Conservation (phyloP, 139 green algal species). For the Eudorina sp. region DNA sequence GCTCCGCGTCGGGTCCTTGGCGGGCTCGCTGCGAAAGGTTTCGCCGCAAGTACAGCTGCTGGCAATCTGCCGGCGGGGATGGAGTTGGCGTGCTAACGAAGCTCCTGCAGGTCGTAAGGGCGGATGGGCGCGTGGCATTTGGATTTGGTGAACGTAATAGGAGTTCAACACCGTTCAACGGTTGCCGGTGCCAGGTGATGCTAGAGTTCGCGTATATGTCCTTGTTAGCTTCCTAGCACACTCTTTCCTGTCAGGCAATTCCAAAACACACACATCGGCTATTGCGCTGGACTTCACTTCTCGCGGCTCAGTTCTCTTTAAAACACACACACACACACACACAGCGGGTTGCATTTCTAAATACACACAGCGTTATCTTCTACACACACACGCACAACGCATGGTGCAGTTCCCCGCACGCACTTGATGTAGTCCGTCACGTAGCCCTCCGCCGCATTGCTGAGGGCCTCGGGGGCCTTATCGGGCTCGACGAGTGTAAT, state of each 20-base stretch:
- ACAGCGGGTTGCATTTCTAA: too few relatives aligned
- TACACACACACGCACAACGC: background rate
- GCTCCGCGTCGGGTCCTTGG: constrained; percentile 22
- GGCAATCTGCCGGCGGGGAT: constrained; percentile 22
- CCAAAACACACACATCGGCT: too few relatives aligned
- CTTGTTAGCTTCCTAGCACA: too few relatives aligned
- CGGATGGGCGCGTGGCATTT: too few relatives aligned
- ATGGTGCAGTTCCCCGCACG: background rate
- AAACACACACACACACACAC: too few relatives aligned
- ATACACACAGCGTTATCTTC: background rate
- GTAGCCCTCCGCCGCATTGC: constrained; percentile 55
- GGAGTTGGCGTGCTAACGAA: constrained; percentile 67
- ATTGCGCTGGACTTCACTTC: too few relatives aligned
- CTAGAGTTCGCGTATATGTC: too few relatives aligned
- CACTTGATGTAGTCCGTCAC: constrained; percentile 87
- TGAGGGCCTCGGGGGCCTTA: constrained; percentile 63
- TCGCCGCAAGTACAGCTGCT: constrained; percentile 73
- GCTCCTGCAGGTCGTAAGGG: background rate
- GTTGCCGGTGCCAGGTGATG: too few relatives aligned
- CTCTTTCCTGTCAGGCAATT: too few relatives aligned
- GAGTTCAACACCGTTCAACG: too few relatives aligned
- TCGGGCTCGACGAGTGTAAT: constrained; percentile 84
- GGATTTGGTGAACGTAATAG: too few relatives aligned
- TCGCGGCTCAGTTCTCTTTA: too few relatives aligned
- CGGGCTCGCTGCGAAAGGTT: constrained; percentile 55